Percentiles rank a stretch among this genome's conserved stretches.
Evolutionary conservation across 306 rosid species (phyloP).

Genomic region (Vigna nakashimae): DNA sequence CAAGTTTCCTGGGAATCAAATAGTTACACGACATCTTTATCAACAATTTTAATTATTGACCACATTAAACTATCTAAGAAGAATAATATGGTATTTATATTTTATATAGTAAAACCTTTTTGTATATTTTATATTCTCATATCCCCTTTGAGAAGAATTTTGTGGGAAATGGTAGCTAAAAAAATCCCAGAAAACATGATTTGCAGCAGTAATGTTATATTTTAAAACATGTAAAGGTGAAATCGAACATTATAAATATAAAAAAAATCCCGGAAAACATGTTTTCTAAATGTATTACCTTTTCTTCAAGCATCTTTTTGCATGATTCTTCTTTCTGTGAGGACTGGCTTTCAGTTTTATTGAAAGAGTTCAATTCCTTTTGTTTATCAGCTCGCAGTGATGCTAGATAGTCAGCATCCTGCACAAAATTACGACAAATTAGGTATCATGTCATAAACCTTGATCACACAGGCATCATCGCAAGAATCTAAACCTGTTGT

Average conservation of each 20-base stretch:
- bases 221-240: too few relatives aligned
- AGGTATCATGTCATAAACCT: constrained; percentile 21
- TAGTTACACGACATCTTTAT: background rate
- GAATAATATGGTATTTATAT: too few relatives aligned
- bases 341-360: constrained; percentile 52
- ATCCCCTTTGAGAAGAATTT: too few relatives aligned
- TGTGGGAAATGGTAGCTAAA: too few relatives aligned
- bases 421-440: background rate
- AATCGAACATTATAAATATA: too few relatives aligned
- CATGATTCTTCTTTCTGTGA: constrained; percentile 48
- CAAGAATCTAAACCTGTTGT: constrained; percentile 68
- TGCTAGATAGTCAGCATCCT: constrained; percentile 66
- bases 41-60: background rate
- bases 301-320: constrained; percentile 42
- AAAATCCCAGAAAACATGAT: too few relatives aligned
- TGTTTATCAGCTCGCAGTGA: constrained; percentile 60
- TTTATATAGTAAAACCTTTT: too few relatives aligned
- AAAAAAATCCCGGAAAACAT: too few relatives aligned
- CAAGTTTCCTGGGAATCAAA: background rate
- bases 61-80: background rate
- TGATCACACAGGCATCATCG: constrained; percentile 16
- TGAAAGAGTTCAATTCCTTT: constrained; percentile 51
- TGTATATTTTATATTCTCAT: background rate
- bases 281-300: constrained; percentile 32
- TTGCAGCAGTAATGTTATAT: too few relatives aligned